A percentile compares a stretch with the other conserved stretches of the same genome.
These are phyloP conservation scores for Solanum virginianum DNA, from an alignment of 257 asterid genomes.

Conservation along the genomic window DNA sequence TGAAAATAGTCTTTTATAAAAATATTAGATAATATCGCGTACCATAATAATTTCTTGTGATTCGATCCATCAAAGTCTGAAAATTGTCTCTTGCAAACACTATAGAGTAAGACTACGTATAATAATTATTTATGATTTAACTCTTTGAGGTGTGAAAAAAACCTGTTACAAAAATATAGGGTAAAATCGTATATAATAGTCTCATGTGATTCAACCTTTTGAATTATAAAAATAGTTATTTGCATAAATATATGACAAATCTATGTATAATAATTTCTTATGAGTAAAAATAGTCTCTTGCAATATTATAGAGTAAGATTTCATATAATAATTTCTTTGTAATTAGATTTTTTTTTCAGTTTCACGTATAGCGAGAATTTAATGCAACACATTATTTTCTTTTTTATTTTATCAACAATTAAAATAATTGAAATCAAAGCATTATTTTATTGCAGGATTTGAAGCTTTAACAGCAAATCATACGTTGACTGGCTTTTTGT, in stretches of 20 bases:
- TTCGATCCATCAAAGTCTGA: too few relatives aligned
- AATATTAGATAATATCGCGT: too few relatives aligned
- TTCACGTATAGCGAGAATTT: not conserved
- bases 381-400: not conserved
- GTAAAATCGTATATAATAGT: too few relatives aligned
- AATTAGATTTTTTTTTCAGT: not conserved
- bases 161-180: too few relatives aligned
- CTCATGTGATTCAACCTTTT: too few relatives aligned
- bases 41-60: too few relatives aligned
- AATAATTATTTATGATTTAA: too few relatives aligned
- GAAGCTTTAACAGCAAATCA: constrained; percentile 19
- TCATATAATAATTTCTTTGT: not conserved
- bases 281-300: not conserved
- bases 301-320: not conserved
- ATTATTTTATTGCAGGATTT: constrained; percentile 3
- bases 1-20: too few relatives aligned
- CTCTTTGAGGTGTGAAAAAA: too few relatives aligned
- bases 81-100: too few relatives aligned
- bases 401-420: not conserved
- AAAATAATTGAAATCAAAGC: not conserved
- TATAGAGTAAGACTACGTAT: too few relatives aligned
- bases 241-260: not conserved
- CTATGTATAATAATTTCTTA: not conserved
- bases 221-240: not conserved
- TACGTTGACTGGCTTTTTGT: constrained; percentile 9